Evolutionary conservation across 1,284 basidiomycete genomes (phyloP), one percentile per base, ranked within the genome.

Genomic region (Schizopora paradoxa): DNA sequence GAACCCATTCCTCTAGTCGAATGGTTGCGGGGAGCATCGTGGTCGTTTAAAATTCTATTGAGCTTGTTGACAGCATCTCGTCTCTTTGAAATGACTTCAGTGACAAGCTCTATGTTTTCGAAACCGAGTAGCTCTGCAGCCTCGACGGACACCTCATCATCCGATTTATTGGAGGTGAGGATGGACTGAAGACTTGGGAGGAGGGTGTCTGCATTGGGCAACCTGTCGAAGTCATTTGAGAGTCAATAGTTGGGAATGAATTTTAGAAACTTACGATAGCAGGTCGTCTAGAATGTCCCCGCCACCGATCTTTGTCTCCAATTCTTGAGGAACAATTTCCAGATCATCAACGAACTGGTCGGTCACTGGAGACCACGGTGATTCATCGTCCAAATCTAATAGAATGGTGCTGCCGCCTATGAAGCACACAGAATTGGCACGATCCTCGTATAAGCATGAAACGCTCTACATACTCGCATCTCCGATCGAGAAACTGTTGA

Each of bases 91-190:
- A 47, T 48, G 23, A 51, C 70, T 35, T 78, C 71, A 66, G 71
- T 72, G 21, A 75, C 76, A 36, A 82, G 62, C 35, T 91, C 90
- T 27, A 93, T 77, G 23, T 88, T 77, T 52, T 95, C 90, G 58
- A 86, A 91, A 0, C 94, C 94, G 40, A 95, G 66, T n/a, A 87
- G 68, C 52, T 96, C 92, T 2, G 77, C 80, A 1, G 96, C 64
- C 53, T 89, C 83, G 26, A 70, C 76, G 21, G 90, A 89, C 25
- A 94, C 82, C n/a, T 77, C 77, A 36, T 92, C 87, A 52, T 84
- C 66, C 2, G 69, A 61, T 5, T 58, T 58, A 2, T 56, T 38
- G 4, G 68, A 69, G 8, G 61, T 55, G 10, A 73, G 54, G 11
- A 65, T 54, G 4, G 59, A 47, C 11, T 54, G 52, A 14, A 72